phyloP scores from a whole-genome alignment of 306 rosid species.

The Prosopis cineraria region DNA sequence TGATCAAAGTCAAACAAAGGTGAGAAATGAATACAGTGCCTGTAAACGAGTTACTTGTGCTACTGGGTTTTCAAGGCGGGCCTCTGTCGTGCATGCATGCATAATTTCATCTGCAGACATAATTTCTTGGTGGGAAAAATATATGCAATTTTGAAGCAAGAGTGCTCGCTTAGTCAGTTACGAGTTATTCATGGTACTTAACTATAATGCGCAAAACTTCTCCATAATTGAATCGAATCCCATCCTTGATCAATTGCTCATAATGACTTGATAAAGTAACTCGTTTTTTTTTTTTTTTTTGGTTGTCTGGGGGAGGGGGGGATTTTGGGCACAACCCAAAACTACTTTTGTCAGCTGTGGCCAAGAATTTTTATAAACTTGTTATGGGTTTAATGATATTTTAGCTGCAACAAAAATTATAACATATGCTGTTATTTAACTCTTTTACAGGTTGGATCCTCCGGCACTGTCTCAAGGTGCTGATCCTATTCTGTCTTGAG shows the following conservation, averaged over 20 bases:
- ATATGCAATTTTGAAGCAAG: neutral
- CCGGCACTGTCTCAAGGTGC: slow-evolving; percentile 51
- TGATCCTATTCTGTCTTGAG: slow-evolving; percentile 52
- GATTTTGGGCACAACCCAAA: no score
- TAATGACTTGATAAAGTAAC: neutral
- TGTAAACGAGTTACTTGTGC: slow-evolving; percentile 2
- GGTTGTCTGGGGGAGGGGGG: no score
- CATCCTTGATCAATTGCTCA: neutral
- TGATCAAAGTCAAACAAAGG: slow-evolving; percentile 87
- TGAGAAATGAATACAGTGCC: slow-evolving; percentile 46
- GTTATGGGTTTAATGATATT: neutral
- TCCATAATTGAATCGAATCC: neutral
- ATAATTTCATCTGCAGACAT: neutral
- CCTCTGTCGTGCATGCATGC: slow-evolving; percentile 25
- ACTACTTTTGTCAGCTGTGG: neutral
- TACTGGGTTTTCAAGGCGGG: slow-evolving; percentile 13
- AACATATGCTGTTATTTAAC: neutral
- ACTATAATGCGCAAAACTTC: neutral
- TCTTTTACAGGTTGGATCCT: slow-evolving; percentile 51
- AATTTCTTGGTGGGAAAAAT: neutral
- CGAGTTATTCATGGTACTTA: neutral
- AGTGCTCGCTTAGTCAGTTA: neutral
- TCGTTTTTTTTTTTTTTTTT: no score
- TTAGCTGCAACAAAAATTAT: neutral
- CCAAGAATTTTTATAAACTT: neutral